Conservation (phyloP, 352 stramenopile genomes). For the Globisporangium acanthophoron region DNA sequence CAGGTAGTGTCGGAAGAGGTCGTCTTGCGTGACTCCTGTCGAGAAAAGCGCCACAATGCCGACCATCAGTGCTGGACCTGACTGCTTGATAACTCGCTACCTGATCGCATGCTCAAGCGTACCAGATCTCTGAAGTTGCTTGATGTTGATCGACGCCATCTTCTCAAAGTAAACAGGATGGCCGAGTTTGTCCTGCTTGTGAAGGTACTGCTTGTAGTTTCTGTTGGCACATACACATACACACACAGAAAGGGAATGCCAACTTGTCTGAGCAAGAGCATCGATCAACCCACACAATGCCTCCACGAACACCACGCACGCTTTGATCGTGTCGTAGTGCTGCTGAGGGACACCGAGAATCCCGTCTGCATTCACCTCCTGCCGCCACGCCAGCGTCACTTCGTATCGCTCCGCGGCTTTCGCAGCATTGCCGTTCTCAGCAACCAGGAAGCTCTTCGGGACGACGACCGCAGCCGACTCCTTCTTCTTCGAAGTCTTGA, state of each 20-base stretch:
- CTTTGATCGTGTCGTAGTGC: constrained; percentile 67
- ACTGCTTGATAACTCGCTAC: too few species aligned
- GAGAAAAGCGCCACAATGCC: background rate
- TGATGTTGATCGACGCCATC: constrained; percentile 77
- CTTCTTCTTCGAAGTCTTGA: constrained; percentile 8
- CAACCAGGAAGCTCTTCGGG: constrained; percentile 54
- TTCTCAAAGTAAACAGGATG: constrained; percentile 83
- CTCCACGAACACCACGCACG: constrained; percentile 21
- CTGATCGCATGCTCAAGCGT: background rate
- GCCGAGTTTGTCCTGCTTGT: constrained; percentile 76
- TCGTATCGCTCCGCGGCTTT: constrained; percentile 66
- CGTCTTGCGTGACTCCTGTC: constrained; percentile 46
- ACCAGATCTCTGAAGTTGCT: constrained; percentile 61
- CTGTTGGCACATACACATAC: constrained; percentile 21
- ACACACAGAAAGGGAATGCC: background rate
- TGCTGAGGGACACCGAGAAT: constrained; percentile 57
- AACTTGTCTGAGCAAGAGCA: background rate
- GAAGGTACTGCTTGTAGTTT: constrained; percentile 71
- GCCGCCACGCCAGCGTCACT: constrained; percentile 61
- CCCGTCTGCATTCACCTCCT: constrained; percentile 64
- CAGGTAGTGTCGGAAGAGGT: constrained; percentile 79
- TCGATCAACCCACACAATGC: background rate
- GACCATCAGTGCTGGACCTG: background rate
- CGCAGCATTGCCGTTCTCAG: constrained; percentile 54
- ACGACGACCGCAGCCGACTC: constrained; percentile 4